Conservation (phyloP, 2,329 filamentous ascomycete species). For the Didymosphaeria variabile region DNA sequence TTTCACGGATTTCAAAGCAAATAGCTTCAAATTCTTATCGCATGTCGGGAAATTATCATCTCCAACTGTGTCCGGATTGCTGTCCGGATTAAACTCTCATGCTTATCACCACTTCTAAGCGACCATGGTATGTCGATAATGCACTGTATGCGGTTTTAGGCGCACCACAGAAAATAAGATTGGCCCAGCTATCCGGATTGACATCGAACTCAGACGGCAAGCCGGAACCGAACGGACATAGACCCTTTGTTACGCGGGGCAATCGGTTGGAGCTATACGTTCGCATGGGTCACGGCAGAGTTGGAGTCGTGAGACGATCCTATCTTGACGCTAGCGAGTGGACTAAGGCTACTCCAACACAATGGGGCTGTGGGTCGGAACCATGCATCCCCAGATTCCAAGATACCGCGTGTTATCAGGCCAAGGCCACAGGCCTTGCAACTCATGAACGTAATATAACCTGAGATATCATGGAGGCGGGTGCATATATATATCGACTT, state of each 20-base stretch:
- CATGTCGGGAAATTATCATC: too few species aligned
- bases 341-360: conserved; percentile 28
- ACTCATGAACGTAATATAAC: conserved; percentile 17
- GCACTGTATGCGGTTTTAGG: too few species aligned
- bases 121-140: too few species aligned
- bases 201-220: background rate
- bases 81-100: too few species aligned
- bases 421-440: conserved; percentile 14
- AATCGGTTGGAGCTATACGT: conserved; percentile 4
- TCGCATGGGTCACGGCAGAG: conserved; percentile 8
- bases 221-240: background rate
- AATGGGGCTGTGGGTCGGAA: conserved; percentile 25
- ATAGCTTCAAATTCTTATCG: too few species aligned
- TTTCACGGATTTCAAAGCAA: too few species aligned
- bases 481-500: conserved; percentile 19
- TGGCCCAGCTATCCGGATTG: conserved; percentile 10
- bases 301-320: conserved; percentile 20
- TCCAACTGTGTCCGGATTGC: too few species aligned
- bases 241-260: background rate
- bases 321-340: conserved; percentile 28
- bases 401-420: conserved; percentile 24
- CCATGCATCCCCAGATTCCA: conserved; percentile 36
- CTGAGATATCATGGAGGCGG: conserved; percentile 11
- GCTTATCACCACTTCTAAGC: too few species aligned
- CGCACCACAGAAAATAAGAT: background rate